Conservation (phyloP, 2,329 filamentous ascomycete genomes). For the Colletotrichum sp. region DNA sequence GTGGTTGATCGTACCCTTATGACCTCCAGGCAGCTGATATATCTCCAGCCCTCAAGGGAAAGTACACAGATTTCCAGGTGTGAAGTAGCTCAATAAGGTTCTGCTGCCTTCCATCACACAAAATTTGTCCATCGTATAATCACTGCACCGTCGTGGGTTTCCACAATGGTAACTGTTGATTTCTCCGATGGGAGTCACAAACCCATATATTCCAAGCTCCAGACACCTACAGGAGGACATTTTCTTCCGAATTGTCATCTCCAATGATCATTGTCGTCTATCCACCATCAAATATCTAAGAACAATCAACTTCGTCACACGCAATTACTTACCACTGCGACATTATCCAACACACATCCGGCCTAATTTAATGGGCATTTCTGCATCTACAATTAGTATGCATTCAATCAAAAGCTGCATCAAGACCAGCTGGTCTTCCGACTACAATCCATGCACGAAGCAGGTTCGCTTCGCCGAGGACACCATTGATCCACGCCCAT, state of each 20-base stretch:
- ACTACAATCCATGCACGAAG: neutral
- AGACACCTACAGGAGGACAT: rapidly evolving
- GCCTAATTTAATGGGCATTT: neutral
- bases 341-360: neutral
- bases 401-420: neutral
- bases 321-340: neutral
- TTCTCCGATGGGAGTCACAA: neutral
- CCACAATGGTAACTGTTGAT: neutral
- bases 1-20: neutral
- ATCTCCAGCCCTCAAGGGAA: neutral
- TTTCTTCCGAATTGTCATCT: neutral
- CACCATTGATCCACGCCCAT: neutral
- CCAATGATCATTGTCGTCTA: neutral
- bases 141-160: neutral
- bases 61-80: neutral
- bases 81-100: neutral
- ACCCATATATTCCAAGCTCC: neutral
- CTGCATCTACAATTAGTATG: neutral
- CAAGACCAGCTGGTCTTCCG: neutral
- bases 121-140: neutral
- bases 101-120: neutral
- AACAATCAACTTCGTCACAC: neutral
- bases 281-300: neutral
- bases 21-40: neutral
- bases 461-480: neutral